A percentile compares a stretch with the other conserved stretches of the same genome.
These are phyloP conservation scores for Aschersonia sp. DNA, from an alignment of 2,329 filamentous ascomycete genomes.

Conservation along the genomic window DNA sequence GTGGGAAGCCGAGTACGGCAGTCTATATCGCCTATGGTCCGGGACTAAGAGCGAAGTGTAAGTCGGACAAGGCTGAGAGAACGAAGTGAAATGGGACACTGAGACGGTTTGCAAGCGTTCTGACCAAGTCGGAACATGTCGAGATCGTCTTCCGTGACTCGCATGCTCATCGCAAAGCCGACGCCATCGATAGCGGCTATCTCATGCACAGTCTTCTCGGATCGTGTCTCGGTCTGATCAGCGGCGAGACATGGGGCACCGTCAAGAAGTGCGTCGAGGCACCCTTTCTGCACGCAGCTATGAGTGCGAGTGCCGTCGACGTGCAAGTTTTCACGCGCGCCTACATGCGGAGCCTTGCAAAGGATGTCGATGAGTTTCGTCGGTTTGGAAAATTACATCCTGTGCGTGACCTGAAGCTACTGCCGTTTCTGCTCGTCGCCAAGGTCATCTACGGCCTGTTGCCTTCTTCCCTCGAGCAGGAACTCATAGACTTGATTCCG, in stretches of 20 bases:
- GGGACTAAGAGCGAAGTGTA: constrained; percentile 3
- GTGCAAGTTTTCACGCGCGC: background rate
- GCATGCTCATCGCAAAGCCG: constrained; percentile 3
- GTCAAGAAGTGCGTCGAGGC: background rate
- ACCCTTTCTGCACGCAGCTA: background rate
- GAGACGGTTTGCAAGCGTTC: background rate
- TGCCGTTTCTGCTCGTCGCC: constrained; percentile 3
- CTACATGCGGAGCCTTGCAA: background rate
- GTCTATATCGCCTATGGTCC: constrained; percentile 4
- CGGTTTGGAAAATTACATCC: background rate
- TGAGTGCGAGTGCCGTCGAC: too few species aligned
- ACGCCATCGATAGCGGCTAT: constrained; percentile 2
- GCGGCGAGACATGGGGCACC: constrained; percentile 1
- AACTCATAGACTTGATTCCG: background rate
- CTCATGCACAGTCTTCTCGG: constrained; percentile 3
- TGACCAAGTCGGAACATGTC: constrained; percentile 3
- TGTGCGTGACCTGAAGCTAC: background rate
- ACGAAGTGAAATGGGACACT: background rate
- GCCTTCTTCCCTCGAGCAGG: background rate
- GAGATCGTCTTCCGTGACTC: constrained; percentile 3
- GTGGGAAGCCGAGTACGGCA: constrained; percentile 1
- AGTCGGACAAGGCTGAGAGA: background rate
- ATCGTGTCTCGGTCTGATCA: constrained; percentile 4
- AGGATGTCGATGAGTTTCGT: background rate
- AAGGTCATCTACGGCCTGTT: constrained; percentile 4